phyloP scores from a whole-genome alignment of 1,139 yeast species.

The Geotrichum aggregatum region DNA sequence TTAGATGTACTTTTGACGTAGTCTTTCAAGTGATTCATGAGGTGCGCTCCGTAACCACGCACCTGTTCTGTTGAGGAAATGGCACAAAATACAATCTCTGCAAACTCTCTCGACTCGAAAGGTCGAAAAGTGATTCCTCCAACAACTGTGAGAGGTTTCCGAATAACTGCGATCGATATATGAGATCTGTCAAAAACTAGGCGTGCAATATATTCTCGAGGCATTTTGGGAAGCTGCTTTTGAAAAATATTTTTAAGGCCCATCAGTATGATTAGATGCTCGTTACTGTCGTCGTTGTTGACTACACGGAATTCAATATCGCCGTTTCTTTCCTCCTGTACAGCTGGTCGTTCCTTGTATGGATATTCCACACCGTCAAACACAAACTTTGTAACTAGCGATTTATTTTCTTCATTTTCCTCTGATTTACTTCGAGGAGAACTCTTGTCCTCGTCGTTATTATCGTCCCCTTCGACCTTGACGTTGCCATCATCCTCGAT shows the following conservation, averaged over 20 bases:
- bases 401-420: neutral
- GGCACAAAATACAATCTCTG: constrained; percentile 98
- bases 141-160: constrained; percentile 89
- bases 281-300: constrained; percentile 85
- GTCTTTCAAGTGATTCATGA: constrained; percentile 96
- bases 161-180: constrained; percentile 89
- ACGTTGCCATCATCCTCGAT: neutral
- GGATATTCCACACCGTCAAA: constrained; percentile 78
- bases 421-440: neutral
- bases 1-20: constrained; percentile 77
- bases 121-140: constrained; percentile 98
- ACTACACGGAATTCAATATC: constrained; percentile 93
- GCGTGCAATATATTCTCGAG: constrained; percentile 90
- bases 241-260: constrained; percentile 95
- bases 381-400: constrained; percentile 45
- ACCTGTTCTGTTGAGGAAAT: constrained; percentile 97
- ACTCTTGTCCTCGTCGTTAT: neutral
- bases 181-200: constrained; percentile 92
- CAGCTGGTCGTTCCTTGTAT: constrained; percentile 90
- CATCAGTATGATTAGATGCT: constrained; percentile 83
- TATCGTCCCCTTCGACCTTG: neutral
- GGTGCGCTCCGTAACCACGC: constrained; percentile 95
- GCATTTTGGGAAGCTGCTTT: constrained; percentile 97
- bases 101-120: constrained; percentile 82
- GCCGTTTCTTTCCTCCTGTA: constrained; percentile 86